Evolutionary conservation across 306 rosid species (phyloP).

Genomic region (Dicorynia guianensis): DNA sequence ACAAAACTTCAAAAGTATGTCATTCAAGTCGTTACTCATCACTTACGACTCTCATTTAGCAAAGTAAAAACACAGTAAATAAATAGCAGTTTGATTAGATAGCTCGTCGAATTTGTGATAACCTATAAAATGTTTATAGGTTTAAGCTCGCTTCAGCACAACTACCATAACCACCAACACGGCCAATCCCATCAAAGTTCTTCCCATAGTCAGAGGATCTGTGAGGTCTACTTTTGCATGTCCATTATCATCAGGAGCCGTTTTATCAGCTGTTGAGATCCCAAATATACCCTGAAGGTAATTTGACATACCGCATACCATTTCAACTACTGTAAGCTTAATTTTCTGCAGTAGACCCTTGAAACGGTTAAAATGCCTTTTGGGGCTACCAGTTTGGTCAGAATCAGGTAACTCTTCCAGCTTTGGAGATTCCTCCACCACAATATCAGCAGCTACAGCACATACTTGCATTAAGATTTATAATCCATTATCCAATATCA

Average conservation of each 20-base stretch:
- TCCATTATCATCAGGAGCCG: slow-evolving; percentile 44
- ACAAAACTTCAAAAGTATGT: slow-evolving; percentile 8
- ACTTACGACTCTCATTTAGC: neutral
- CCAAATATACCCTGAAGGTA: slow-evolving; percentile 62
- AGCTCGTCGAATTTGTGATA: slow-evolving; percentile 51
- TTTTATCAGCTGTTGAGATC: slow-evolving; percentile 43
- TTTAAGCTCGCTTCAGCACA: slow-evolving; percentile 66
- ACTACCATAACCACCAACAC: slow-evolving; percentile 66
- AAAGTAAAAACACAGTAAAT: neutral
- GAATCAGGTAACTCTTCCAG: slow-evolving; percentile 36
- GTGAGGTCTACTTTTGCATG: slow-evolving; percentile 13
- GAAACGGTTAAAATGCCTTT: slow-evolving; percentile 23
- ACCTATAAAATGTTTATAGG: neutral
- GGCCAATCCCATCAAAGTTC: slow-evolving; percentile 77
- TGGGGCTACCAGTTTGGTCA: neutral
- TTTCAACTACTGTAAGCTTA: slow-evolving; percentile 47
- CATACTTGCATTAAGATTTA: slow-evolving; percentile 11
- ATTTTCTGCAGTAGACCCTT: slow-evolving; percentile 45
- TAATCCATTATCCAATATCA: slow-evolving; percentile 4
- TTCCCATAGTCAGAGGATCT: slow-evolving; percentile 44
- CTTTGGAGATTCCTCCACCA: slow-evolving; percentile 20
- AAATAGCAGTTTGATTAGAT: neutral
- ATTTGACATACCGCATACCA: slow-evolving; percentile 54
- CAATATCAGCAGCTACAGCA: slow-evolving; percentile 43
- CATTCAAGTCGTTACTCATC: neutral